Percentiles rank a stretch among this genome's conserved stretches.
phyloP scores from a whole-genome alignment of 1,139 yeast genomes.

The Taphrina deformans region DNA sequence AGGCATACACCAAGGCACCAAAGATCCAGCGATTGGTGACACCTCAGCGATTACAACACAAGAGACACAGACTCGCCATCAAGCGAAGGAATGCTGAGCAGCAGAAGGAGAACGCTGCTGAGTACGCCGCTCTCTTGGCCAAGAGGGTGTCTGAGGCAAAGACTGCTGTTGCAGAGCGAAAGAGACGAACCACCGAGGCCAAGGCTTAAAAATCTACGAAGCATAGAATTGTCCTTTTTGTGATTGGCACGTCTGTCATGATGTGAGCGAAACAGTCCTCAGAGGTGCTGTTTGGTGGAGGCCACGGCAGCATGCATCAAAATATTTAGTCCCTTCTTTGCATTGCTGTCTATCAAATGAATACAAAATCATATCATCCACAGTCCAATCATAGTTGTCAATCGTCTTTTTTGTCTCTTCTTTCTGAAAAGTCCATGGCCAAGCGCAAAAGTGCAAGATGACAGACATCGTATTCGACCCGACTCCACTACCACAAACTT shows the following conservation, averaged over 20 bases:
- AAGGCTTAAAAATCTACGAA: slow-evolving; percentile 50
- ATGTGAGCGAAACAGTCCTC: slow-evolving; percentile 2
- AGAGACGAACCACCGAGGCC: slow-evolving; percentile 56
- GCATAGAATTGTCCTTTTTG: neutral
- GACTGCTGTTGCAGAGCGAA: slow-evolving; percentile 41
- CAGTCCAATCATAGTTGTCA: neutral
- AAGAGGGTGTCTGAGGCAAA: slow-evolving; percentile 97
- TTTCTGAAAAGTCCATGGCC: neutral
- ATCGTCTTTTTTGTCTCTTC: neutral
- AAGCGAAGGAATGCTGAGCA: slow-evolving; percentile 97
- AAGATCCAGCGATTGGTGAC: slow-evolving; percentile 99
- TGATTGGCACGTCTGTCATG: neutral
- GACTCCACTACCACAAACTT: slow-evolving; percentile 8
- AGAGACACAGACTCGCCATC: slow-evolving; percentile 93
- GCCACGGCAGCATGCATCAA: slow-evolving; percentile 2
- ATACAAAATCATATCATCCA: neutral
- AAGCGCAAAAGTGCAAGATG: neutral
- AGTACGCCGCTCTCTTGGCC: slow-evolving; percentile 98
- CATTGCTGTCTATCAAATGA: slow-evolving; percentile 1
- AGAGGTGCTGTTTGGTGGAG: slow-evolving; percentile 3
- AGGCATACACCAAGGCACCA: slow-evolving; percentile 99
- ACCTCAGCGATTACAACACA: slow-evolving; percentile 98
- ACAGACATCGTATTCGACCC: slow-evolving; percentile 1
- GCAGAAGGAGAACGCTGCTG: slow-evolving; percentile 99
- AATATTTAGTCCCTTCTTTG: neutral